A percentile compares a stretch with the other conserved stretches of the same genome.
Evolutionary conservation across 108 stramenopile genomes (phyloP).

Genomic region (Skeletonema grethae): DNA sequence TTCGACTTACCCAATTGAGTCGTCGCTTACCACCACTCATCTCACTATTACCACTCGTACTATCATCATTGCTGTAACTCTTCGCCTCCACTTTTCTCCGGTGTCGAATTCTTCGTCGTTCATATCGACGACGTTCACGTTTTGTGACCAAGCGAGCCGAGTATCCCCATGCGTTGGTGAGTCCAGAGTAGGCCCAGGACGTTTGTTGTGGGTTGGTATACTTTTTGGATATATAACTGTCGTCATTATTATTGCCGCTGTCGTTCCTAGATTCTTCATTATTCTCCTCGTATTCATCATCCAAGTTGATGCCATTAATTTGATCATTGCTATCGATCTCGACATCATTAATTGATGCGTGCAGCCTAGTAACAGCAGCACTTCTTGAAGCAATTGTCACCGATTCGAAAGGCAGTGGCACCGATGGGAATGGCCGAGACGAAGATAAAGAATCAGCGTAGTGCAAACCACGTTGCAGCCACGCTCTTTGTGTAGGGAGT

Average conservation of each 20-base stretch:
- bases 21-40: background rate
- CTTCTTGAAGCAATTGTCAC: background rate
- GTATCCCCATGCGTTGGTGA: conserved; percentile 39
- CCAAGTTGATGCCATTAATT: too few relatives aligned
- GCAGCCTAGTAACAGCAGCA: background rate
- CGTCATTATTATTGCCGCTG: background rate
- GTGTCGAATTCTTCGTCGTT: conserved; percentile 36
- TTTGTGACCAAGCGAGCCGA: conserved; percentile 32
- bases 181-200: conserved; percentile 21
- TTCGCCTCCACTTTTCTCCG: conserved; percentile 16
- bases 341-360: background rate
- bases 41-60: background rate
- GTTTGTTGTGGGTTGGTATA: background rate
- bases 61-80: background rate
- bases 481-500: too few relatives aligned
- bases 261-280: background rate
- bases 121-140: conserved; percentile 36
- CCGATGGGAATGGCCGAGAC: too few relatives aligned
- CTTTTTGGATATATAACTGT: background rate
- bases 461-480: too few relatives aligned
- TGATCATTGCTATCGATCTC: too few relatives aligned
- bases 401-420: too few relatives aligned
- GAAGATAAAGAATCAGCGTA: too few relatives aligned
- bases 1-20: background rate
- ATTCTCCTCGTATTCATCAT: background rate